Conservation (phyloP, 2,329 filamentous ascomycete genomes). For the Aureobasidium sp. region DNA sequence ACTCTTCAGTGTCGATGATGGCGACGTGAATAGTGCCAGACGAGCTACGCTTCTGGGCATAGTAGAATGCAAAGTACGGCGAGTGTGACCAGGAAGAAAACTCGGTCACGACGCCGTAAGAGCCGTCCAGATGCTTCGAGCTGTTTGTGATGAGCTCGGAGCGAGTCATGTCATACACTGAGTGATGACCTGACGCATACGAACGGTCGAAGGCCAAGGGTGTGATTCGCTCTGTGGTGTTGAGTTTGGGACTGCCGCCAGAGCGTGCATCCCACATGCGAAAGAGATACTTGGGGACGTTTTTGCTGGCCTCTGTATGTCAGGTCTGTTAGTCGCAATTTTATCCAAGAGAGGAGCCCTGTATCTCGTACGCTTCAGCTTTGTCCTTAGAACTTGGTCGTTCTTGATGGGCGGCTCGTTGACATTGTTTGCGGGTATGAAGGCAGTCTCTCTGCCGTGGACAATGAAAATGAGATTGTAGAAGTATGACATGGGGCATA, state of each 20-base stretch:
- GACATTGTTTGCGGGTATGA: neutral
- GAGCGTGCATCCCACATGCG: neutral
- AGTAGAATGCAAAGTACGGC: neutral
- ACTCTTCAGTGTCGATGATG: slow-evolving; percentile 1
- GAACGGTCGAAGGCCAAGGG: neutral
- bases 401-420: neutral
- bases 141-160: neutral
- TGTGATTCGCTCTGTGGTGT: neutral
- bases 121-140: neutral
- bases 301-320: neutral
- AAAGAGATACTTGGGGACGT: slow-evolving; percentile 6
- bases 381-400: neutral
- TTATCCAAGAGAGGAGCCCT: neutral
- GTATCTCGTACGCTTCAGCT: neutral
- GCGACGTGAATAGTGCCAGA: neutral
- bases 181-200: neutral
- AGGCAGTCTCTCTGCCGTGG: too few relatives aligned
- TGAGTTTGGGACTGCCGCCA: neutral
- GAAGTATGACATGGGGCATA: neutral
- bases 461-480: neutral
- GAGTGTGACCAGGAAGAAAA: slow-evolving; percentile 7
- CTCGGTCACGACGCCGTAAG: neutral
- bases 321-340: neutral
- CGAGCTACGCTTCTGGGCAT: neutral
- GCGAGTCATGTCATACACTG: slow-evolving; percentile 3